phyloP scores from a whole-genome alignment of 2,329 filamentous ascomycete species.

The Exophiala xenobiotica region DNA sequence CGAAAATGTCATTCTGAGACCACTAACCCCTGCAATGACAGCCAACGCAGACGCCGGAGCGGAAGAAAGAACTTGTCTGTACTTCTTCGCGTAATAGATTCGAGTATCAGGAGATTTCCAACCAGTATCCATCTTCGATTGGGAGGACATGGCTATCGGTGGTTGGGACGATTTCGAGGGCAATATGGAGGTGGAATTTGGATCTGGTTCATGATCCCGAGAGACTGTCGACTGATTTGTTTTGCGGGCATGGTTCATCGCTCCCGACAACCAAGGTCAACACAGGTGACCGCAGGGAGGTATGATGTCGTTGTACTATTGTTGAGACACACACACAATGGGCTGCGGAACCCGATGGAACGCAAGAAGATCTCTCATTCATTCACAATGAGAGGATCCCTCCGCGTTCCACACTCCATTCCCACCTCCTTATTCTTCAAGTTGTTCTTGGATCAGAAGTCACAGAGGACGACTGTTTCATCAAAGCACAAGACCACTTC shows the following conservation, averaged over 20 bases:
- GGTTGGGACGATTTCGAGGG: conserved; percentile 37
- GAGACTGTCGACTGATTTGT: conserved; percentile 21
- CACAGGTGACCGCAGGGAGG: conserved; percentile 2
- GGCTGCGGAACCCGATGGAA: conserved; percentile 52
- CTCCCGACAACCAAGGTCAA: conserved; percentile 10
- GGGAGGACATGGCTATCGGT: conserved; percentile 22
- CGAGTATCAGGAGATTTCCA: conserved; percentile 36
- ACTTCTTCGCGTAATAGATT: conserved; percentile 46
- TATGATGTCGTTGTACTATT: conserved; percentile 7
- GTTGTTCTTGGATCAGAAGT: conserved; percentile 8
- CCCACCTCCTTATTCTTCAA: conserved; percentile 19
- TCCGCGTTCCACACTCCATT: conserved; percentile 51
- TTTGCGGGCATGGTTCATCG: conserved; percentile 32
- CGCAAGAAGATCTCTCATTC: conserved; percentile 52
- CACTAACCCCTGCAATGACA: conserved; percentile 46
- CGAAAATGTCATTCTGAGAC: conserved; percentile 1
- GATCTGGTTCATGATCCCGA: conserved; percentile 43
- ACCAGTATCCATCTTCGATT: conserved; percentile 19
- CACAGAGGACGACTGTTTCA: conserved; percentile 10
- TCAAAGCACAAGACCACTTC: conserved; percentile 25
- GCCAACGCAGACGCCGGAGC: conserved; percentile 46
- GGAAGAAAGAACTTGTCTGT: conserved; percentile 48
- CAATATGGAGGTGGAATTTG: conserved; percentile 37
- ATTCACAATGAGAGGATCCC: conserved; percentile 46
- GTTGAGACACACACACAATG: conserved; percentile 26